Base-by-base conservation (phyloP, 164 flowering plant genomes). In the Nymphaea colorata region DNA sequence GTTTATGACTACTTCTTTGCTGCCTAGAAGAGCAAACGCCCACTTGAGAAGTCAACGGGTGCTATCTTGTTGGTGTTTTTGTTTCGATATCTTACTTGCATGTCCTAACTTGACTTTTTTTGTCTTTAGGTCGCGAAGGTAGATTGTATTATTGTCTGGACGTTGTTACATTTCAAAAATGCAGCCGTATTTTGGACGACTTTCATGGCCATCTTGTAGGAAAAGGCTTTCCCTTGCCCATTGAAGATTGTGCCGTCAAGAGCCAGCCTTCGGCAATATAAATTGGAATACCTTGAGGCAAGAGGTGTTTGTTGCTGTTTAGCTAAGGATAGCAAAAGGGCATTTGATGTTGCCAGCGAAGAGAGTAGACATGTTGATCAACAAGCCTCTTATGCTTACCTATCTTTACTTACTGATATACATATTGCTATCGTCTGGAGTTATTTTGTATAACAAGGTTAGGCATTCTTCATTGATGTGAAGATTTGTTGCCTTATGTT, bases 391-490 rank as follows among this genome's bases (percentile, higher is more conserved):
- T 65, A 36, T 91, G 47, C 68, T 88, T 61, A 91, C 97, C 64
- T 91, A 91, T 75, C 65, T 91, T 18, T 91, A 88, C 78, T 81
- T 91, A n/a, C 73, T 91, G 11, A 79, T 87, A 68, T 91, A 91
- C 84, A 82, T 91, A 73, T 43, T 86, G 73, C 90, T 91, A 44
- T 91, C 97, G 3, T 88, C 97, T 2, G 97, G 88, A 71, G 97
- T 91, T 68, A 91, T 91, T 47, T 75, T 91, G 80, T 91, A 88
- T 75, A 91, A 91, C 82, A 91, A 91, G 92, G 97, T 88, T 70
- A 61, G 44, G 15, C 55, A 7, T 47, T 47, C 55, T 47, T 47
- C 55, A 47, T 47, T 47, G 7, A 47, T 47, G 55, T 14, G 7
- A 7, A 14, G 12, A 2, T 47, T 47, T 47, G 55, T 47, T 47